Evolutionary conservation across 306 rosid species (phyloP), one percentile per base, ranked within the genome.

Genomic region (Gastrolobium villosum): DNA sequence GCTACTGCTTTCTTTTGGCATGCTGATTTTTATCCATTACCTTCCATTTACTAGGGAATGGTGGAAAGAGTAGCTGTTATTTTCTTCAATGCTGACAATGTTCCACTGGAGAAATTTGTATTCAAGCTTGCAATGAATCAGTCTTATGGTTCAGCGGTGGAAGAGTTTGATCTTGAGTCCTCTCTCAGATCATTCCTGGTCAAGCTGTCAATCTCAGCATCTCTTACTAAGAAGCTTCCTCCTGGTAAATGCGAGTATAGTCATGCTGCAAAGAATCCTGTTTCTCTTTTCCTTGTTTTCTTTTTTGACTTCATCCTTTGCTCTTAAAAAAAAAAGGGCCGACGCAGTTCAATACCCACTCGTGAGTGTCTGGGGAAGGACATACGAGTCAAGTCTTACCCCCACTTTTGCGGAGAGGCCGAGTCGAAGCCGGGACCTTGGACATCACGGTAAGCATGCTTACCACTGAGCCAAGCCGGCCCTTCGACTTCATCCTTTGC

Each of bases 41-140:
- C 28, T 84, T 54, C 44, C 49, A 31, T 72, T 82, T 75, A 30
- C 43, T 72, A 94, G 98, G 97, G 93, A 45, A 49, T 89, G 81
- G 97, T 95, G 63, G 98, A 95, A 53, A 88, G 94, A 81, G 90
- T 88, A 53, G 96, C 89, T 30, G 94, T 95, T 73, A 85, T 89
- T 69, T 89, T 93, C 88, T 91, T 82, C 79, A 74, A 79, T 48
- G 31, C 83, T 48, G 88, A 87, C 8, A 52, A 83, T 43, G 67
- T 83, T 76, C 94, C 91, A 5, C 26, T 84, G 60, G 98, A 95
- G 88, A 84, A 91, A 81, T 95, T 91, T 73, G 70, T 88, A 68
- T 95, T 91, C 88, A 91, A 89, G 89, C 87, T 91, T 61, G 59
- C 70, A 26, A 73, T 91, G 89, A 86, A 88, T 85, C 92, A 56